Percentiles rank a stretch among this genome's conserved stretches.
Evolutionary conservation across 441 rosid species (phyloP).

Genomic region (Biscutella laevigata): DNA sequence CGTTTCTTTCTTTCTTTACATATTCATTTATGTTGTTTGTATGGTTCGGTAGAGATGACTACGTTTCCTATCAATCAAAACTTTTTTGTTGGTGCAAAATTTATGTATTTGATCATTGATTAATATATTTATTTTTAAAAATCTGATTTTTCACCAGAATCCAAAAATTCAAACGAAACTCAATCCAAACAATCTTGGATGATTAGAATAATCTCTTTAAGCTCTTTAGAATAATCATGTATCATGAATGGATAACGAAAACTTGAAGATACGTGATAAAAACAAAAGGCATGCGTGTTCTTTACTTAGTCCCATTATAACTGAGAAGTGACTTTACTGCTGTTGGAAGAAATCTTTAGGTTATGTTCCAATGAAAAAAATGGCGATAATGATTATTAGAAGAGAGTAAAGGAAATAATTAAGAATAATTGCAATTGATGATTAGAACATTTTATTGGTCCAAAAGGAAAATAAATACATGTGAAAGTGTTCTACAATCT

Average conservation of each 20-base stretch:
- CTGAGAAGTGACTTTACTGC: constrained; percentile 21
- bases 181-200: background rate
- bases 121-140: background rate
- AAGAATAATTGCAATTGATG: constrained; percentile 17
- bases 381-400: background rate
- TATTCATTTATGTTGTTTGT: constrained; percentile 20
- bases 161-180: background rate
- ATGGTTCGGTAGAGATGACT: constrained; percentile 10
- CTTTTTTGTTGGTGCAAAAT: constrained; percentile 5
- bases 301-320: constrained; percentile 14
- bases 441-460: constrained; percentile 7
- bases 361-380: constrained; percentile 20
- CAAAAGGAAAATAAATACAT: constrained; percentile 20
- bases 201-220: constrained; percentile 7
- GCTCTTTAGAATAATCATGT: background rate
- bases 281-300: constrained; percentile 23
- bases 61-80: constrained; percentile 11
- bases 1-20: constrained; percentile 13
- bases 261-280: background rate
- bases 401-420: constrained; percentile 5
- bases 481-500: constrained; percentile 17
- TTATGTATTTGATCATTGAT: constrained; percentile 5
- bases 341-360: constrained; percentile 22
- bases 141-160: background rate
- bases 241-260: background rate